Evolutionary conservation across 2,329 filamentous ascomycete species (phyloP).

Genomic region (Claviceps sorghi): DNA sequence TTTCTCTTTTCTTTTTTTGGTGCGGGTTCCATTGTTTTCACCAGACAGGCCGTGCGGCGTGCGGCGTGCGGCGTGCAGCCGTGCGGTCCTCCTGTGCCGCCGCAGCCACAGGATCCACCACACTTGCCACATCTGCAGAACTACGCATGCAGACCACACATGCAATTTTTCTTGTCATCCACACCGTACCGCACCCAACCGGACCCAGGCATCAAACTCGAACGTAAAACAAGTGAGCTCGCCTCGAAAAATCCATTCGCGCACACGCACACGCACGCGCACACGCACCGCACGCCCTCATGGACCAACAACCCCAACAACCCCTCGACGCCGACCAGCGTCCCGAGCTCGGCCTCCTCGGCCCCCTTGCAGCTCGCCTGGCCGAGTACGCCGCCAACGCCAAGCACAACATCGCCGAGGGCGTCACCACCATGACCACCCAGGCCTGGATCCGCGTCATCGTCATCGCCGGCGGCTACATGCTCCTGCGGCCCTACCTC

Average conservation of each 20-base stretch:
- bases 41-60: too few species aligned
- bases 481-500: constrained; percentile 59
- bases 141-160: neutral
- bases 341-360: constrained; percentile 18
- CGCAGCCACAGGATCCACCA: neutral
- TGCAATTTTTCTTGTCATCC: neutral
- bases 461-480: constrained; percentile 57
- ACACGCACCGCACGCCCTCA: neutral
- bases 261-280: neutral
- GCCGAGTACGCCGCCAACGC: constrained; percentile 23
- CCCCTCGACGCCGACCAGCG: constrained; percentile 12
- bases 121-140: neutral
- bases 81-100: too few species aligned
- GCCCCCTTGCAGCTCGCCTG: constrained; percentile 19
- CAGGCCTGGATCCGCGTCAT: constrained; percentile 54
- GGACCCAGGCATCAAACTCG: neutral
- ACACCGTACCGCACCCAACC: neutral
- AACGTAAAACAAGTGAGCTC: too few species aligned
- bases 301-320: constrained; percentile 14
- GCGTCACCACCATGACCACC: constrained; percentile 35
- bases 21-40: too few species aligned
- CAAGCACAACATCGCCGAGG: constrained; percentile 32
- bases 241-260: neutral
- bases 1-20: neutral
- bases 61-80: too few species aligned